phyloP scores from a whole-genome alignment of 148 eudicot genomes.

The Fagopyrum homotropicum region DNA sequence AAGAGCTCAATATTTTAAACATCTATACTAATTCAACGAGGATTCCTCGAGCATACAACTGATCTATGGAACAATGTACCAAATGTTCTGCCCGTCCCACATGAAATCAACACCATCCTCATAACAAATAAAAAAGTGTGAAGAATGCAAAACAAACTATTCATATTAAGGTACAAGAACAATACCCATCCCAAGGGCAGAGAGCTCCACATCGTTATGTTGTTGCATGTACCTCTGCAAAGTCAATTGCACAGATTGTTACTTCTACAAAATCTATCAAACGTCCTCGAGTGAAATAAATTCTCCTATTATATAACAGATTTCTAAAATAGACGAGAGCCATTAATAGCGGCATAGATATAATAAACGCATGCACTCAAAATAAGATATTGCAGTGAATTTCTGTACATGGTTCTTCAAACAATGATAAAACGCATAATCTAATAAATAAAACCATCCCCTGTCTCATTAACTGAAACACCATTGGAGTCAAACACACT shows the following conservation, averaged over 20 bases:
- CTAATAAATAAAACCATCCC: not conserved
- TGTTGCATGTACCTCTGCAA: slow-evolving; percentile 68
- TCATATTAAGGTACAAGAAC: not conserved
- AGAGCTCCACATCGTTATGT: slow-evolving; percentile 64
- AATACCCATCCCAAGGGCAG: slow-evolving; percentile 72
- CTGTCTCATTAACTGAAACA: not conserved
- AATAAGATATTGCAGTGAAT: not conserved
- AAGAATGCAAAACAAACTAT: not conserved
- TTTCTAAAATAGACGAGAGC: not conserved
- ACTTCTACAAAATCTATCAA: slow-evolving; percentile 1
- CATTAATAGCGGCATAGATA: not conserved
- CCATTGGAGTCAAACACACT: not conserved
- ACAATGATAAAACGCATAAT: not conserved
- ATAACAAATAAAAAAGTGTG: not conserved
- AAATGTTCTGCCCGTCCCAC: too few relatives aligned
- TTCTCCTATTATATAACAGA: not conserved
- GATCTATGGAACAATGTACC: too few relatives aligned
- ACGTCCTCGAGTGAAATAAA: not conserved
- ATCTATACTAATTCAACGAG: not conserved
- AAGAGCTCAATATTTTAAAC: not conserved
- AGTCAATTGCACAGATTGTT: not conserved
- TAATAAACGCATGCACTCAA: not conserved
- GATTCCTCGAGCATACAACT: too few relatives aligned
- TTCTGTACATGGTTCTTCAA: not conserved
- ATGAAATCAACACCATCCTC: not conserved